Evolutionary conservation across 805 yeast species (phyloP), one percentile per base, ranked within the genome.

Genomic region (Nakazawaea pomicola): DNA sequence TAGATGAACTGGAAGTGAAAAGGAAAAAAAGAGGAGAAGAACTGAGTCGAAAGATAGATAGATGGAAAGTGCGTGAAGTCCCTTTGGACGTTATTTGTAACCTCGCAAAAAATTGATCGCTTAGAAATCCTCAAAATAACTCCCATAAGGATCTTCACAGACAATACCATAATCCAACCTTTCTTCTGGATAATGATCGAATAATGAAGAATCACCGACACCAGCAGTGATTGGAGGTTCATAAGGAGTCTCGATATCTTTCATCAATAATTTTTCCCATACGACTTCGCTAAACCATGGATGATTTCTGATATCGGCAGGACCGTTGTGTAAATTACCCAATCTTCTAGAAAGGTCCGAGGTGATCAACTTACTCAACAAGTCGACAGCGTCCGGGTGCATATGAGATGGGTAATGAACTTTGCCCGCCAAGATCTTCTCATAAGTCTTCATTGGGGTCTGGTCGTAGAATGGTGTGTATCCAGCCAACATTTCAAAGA

Each of bases 111-210:
- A n/a, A 10, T 15, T 4, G 12, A 4, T 16, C 15, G 31, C 36
- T 52, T 58, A 79, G 50, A 80, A 80, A 40, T 79, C 82, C 12
- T 61, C 60, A 49, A 80, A 78, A 56, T 78, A 62, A 23, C 72
- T 68, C 2, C 68, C 72, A 55, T 79, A 85, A 0, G 85, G 86
- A 57, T 87, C 95, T 8, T 70, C 76, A 10, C 85, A 84, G n/a
- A 62, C 60, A 23, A 72, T 68, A 30, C 97, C 97, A 57, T 91
- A 91, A 53, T 91, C 93, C 45, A 80, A 68, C 41, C 80, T 80
- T 51, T 88, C 95, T 57, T 83, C 90, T 0, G 89, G 87, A 52
- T 83, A 83, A 47, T 79, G 70, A 55, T 83, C 90, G 47, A 78
- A 81, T 44, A 72, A 68, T 4, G 78, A 72, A 6, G 79, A 69